Evolutionary conservation across 2,329 filamentous ascomycete genomes (phyloP), one percentile per base, ranked within the genome.

Genomic region (Ophiocordyceps sinensis): DNA sequence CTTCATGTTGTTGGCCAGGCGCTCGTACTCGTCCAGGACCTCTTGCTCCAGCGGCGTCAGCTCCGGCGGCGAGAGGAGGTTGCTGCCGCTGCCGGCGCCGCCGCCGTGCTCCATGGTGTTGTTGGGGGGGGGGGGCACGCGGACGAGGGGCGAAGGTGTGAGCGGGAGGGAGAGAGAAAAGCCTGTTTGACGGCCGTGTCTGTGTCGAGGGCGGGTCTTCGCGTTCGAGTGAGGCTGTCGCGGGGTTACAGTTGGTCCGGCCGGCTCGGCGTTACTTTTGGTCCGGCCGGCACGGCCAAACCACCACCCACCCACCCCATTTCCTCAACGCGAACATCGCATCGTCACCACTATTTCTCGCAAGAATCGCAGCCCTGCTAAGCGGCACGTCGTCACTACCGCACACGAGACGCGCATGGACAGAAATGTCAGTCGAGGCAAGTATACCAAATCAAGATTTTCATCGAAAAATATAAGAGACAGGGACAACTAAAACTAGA

Each of bases 1-100:
- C 55, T 93, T 94, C 72, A 98, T 81, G 57, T 96, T 98, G 51
- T 82, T 81, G 0, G 89, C 76, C 28, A 98, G 65, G 13, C 82
- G 73, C 50, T 89, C 79, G 56, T 98, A 98, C 62, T 98, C 91
- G 46, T 96, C 87, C 1, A 98, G 70, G 1, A 98, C 82, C 57
- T 96, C 86, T 60, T 94, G 88, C 65, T 98, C 88, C 8, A 94
- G 73, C 5, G 86, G 82, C 1, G 80, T 73, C 46, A 94, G 68
- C 52, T 80, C 76, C 19, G 71, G 69, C 28, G 65, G 63, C 3
- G 64, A 60, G 34, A 65, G 55, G 9, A 64, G 51, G 9, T 26
- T 26, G 23, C 23, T 26, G 23, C 23, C 9, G 23, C 23, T 23
- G 28, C 49, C 49, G 5, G 43, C 42, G 15, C 26, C 10, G 17